Base-by-base conservation (phyloP, 2,329 filamentous ascomycete genomes). In the Clonostachys chloroleuca region DNA sequence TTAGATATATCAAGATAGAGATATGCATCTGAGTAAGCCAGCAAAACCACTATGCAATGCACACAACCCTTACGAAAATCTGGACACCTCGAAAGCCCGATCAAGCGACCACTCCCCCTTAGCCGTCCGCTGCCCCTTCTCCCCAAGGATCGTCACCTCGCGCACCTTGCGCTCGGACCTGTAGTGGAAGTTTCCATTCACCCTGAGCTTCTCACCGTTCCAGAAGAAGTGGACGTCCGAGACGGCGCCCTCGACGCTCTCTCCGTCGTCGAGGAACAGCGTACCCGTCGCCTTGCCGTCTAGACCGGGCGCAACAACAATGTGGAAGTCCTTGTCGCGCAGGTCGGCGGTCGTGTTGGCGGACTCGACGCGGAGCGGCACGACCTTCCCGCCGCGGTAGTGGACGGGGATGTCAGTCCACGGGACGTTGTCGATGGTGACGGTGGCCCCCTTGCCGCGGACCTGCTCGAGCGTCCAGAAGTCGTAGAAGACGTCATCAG, bases 231-330 rank as follows among this genome's bases (percentile, higher is more conserved):
- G 12, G 2, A 49, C 33, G 2, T 46, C 43, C 7, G 47, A 49
- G n/a, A 12, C 20, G 17, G 24, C 33, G 9, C 34, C 45, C 12
- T 48, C 42, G 12, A 51, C 24, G 36, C 42, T 49, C 47, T 43
- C 47, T 5, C 87, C 87, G 52, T 92, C 87, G 53, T 91, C 87
- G 6, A 91, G 68, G 59, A 90, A 91, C 48, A 92, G 68, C 34
- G 69, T 68, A 0, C 87, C 87, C 2, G 57, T 62, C 0, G 87
- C 87, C 12, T 67, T 80, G 4, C 84, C 85, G 48, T 86, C 71
- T 2, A 61, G 56, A 3, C 73, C 80, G 0, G 85, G 75, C 0
- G 86, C 83, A 40, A 92, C 74, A 34, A 91, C 57, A 48, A 92
- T 67, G 56, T 83, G 73, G 62, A 91, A 90, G 53, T 81, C 71